Evolutionary conservation across 2,329 filamentous ascomycete species (phyloP).

Genomic region (Penicillium janthinellum): DNA sequence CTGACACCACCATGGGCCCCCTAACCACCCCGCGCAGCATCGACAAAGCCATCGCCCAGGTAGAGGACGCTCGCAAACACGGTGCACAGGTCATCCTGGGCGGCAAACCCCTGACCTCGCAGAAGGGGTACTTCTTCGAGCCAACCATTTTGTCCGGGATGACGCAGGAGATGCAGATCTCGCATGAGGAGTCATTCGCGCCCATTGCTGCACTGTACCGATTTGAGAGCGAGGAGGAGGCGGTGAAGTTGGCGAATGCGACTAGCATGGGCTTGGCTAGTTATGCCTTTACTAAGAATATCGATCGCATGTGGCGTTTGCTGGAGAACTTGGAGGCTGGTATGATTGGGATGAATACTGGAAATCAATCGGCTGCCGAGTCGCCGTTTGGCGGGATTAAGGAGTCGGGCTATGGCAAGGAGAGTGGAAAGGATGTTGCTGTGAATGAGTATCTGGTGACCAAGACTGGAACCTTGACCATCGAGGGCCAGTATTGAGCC

Average conservation of each 20-base stretch:
- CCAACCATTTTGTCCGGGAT: conserved; percentile 66
- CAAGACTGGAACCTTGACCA: conserved; percentile 66
- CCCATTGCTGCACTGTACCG: conserved; percentile 65
- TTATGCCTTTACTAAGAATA: conserved; percentile 69
- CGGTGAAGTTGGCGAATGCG: conserved; percentile 60
- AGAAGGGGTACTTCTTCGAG: conserved; percentile 70
- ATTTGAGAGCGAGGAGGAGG: conserved; percentile 69
- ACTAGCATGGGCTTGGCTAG: conserved; percentile 67
- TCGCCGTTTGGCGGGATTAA: conserved; percentile 70
- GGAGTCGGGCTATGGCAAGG: conserved; percentile 68
- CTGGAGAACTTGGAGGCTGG: conserved; percentile 69
- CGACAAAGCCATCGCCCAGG: conserved; percentile 59
- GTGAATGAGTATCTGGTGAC: conserved; percentile 64
- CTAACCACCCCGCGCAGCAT: conserved; percentile 60
- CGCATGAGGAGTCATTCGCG: conserved; percentile 65
- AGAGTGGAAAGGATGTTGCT: conserved; percentile 67
- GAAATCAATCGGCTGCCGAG: conserved; percentile 66
- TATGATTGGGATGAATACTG: conserved; percentile 69
- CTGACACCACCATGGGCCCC: conserved; percentile 61
- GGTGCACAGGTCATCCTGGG: conserved; percentile 67
- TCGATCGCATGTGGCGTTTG: conserved; percentile 66
- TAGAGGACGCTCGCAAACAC: conserved; percentile 64
- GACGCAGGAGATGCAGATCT: conserved; percentile 59
- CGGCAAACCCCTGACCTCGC: conserved; percentile 50
- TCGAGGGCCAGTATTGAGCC: conserved; percentile 57